These are phyloP conservation scores for Aspergillus sp. DNA, from an alignment of 2,329 filamentous ascomycete species.

Conservation along the genomic window DNA sequence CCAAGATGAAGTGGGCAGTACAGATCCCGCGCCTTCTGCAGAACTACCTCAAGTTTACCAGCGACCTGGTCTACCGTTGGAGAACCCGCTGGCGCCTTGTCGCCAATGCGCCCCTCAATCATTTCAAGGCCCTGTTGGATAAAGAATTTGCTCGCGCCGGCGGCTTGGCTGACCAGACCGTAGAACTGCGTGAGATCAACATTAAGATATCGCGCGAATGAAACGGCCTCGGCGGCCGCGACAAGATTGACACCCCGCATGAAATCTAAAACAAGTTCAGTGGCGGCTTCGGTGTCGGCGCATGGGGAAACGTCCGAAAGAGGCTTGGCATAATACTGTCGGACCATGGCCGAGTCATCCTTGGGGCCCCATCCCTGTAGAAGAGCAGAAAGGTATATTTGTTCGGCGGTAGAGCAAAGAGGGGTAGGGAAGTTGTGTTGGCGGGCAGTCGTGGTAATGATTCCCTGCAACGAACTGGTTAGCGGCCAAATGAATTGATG, in stretches of 20 bases:
- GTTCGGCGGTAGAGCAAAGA: conserved; percentile 63
- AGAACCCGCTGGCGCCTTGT: conserved; percentile 30
- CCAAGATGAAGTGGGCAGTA: conserved; percentile 40
- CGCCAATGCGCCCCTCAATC: conserved; percentile 29
- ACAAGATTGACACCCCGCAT: conserved; percentile 51
- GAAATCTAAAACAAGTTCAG: conserved; percentile 44
- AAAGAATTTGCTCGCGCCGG: conserved; percentile 48
- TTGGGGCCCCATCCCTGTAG: conserved; percentile 56
- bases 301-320: conserved; percentile 39
- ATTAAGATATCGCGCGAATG: conserved; percentile 47
- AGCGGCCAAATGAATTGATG: not conserved
- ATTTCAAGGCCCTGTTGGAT: conserved; percentile 39
- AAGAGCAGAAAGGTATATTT: conserved; percentile 62
- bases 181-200: conserved; percentile 48
- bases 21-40: conserved; percentile 43
- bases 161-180: conserved; percentile 49
- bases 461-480: conserved; percentile 43
- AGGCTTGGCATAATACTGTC: conserved; percentile 49
- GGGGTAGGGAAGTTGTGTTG: conserved; percentile 59
- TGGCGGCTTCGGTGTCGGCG: conserved; percentile 32
- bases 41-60: conserved; percentile 39
- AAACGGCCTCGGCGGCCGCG: conserved; percentile 49
- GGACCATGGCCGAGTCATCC: conserved; percentile 58
- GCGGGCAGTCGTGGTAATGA: conserved; percentile 66
- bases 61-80: conserved; percentile 40